These are phyloP conservation scores for Orbilia quercus DNA, from an alignment of 2,329 filamentous ascomycete species.

Conservation along the genomic window DNA sequence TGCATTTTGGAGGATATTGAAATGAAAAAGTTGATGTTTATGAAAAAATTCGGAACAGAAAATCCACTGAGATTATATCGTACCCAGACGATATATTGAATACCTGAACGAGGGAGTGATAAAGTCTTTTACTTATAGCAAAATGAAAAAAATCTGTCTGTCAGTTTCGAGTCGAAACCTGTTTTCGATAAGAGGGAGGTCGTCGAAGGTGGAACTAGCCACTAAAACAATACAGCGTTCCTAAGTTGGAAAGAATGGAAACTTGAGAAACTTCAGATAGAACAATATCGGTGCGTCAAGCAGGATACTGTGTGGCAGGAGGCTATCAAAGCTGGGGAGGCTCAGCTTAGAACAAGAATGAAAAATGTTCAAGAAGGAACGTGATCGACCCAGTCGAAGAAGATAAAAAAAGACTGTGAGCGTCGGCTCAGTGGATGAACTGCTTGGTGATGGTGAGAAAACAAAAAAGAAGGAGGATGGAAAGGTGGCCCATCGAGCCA, in stretches of 20 bases:
- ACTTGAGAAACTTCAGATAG: slow-evolving; percentile 49
- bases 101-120: no score
- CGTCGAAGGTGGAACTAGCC: slow-evolving; percentile 44
- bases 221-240: slow-evolving; percentile 51
- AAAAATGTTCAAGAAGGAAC: slow-evolving; percentile 43
- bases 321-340: slow-evolving; percentile 37
- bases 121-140: slow-evolving; percentile 21
- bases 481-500: slow-evolving; percentile 54
- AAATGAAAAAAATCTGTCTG: slow-evolving; percentile 24
- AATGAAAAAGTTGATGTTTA: slow-evolving; percentile 8
- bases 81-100: slow-evolving; percentile 48
- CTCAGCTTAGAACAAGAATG: slow-evolving; percentile 44
- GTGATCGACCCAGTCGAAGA: slow-evolving; percentile 56
- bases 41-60: slow-evolving; percentile 21
- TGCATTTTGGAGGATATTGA: slow-evolving; percentile 62
- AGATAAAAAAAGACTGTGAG: slow-evolving; percentile 22
- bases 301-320: slow-evolving; percentile 42
- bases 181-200: slow-evolving; percentile 37
- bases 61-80: slow-evolving; percentile 50
- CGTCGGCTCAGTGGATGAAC: slow-evolving; percentile 49
- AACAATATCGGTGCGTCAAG: slow-evolving; percentile 57
- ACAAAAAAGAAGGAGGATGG: slow-evolving; percentile 26
- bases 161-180: slow-evolving; percentile 56
- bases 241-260: slow-evolving; percentile 54
- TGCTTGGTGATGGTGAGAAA: slow-evolving; percentile 47